These are phyloP conservation scores for Saraca asoca DNA, from an alignment of 331 rosid species.

Conservation along the genomic window DNA sequence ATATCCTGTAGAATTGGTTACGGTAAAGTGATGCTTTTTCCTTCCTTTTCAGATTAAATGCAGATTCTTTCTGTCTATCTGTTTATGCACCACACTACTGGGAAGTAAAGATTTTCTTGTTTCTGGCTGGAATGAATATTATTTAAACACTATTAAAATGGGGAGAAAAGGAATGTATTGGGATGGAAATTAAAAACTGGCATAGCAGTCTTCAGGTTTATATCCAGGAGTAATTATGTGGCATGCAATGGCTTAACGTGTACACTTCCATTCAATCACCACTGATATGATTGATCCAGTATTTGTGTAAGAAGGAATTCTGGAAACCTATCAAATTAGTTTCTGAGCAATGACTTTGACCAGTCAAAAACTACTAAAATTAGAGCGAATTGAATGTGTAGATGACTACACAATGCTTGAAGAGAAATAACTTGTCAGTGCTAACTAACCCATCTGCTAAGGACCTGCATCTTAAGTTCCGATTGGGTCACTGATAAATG, in stretches of 20 bases:
- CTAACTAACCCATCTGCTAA: not conserved
- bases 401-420: not conserved
- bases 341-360: slow-evolving; percentile 4
- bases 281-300: slow-evolving; percentile 9
- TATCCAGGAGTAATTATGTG: slow-evolving; percentile 5
- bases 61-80: not conserved
- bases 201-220: not conserved
- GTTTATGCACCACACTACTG: slow-evolving; percentile 19
- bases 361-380: slow-evolving; percentile 16
- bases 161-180: not conserved
- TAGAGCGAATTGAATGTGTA: not conserved
- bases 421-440: slow-evolving; percentile 22
- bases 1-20: slow-evolving; percentile 72
- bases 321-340: not conserved
- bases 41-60: slow-evolving; percentile 22
- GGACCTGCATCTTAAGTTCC: no score
- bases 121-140: slow-evolving; percentile 26
- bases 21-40: slow-evolving; percentile 49
- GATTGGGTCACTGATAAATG: no score
- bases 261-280: not conserved
- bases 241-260: not conserved
- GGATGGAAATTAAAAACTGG: not conserved
- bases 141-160: not conserved
- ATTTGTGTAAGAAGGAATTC: not conserved
- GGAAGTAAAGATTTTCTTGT: slow-evolving; percentile 16